Conservation (phyloP, 2,329 filamentous ascomycete genomes). For the Stagonosporopsis vannaccii region DNA sequence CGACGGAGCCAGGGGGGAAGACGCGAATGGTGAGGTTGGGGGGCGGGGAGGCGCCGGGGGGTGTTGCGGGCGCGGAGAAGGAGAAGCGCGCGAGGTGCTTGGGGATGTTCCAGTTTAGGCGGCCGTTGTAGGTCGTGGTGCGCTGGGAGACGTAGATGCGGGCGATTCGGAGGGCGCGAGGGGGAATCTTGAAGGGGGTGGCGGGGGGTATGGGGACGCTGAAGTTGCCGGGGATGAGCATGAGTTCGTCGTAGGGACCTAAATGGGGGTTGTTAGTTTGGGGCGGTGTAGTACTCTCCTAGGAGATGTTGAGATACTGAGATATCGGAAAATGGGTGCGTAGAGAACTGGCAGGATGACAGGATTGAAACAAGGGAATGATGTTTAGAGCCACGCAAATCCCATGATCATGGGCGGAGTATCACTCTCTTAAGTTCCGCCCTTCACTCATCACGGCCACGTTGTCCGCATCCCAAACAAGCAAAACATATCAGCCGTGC, state of each 20-base stretch:
- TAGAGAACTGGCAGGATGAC: too few species aligned
- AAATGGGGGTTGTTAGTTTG: background rate
- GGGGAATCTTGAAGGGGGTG: conserved; percentile 29
- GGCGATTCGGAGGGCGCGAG: conserved; percentile 38
- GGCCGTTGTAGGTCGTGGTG: conserved; percentile 44
- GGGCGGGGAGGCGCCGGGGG: conserved; percentile 23
- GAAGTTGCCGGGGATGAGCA: conserved; percentile 43
- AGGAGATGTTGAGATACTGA: too few species aligned
- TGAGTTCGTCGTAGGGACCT: conserved; percentile 46
- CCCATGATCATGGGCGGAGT: too few species aligned
- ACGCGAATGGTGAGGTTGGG: conserved; percentile 34
- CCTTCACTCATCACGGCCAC: too few species aligned
- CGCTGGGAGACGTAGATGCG: conserved; percentile 46
- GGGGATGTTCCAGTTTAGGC: conserved; percentile 47
- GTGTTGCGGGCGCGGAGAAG: conserved; percentile 37
- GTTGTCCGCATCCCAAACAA: too few species aligned
- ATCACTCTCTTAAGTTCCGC: too few species aligned
- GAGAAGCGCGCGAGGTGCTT: conserved; percentile 46
- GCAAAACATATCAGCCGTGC: too few species aligned
- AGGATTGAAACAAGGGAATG: too few species aligned
- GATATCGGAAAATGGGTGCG: too few species aligned
- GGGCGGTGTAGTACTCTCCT: too few species aligned
- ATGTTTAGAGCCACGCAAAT: too few species aligned
- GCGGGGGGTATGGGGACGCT: conserved; percentile 27
- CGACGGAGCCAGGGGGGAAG: conserved; percentile 31